Conservation (phyloP, 768 basidiomycete species). For the Xerocomellus amylosporus region DNA sequence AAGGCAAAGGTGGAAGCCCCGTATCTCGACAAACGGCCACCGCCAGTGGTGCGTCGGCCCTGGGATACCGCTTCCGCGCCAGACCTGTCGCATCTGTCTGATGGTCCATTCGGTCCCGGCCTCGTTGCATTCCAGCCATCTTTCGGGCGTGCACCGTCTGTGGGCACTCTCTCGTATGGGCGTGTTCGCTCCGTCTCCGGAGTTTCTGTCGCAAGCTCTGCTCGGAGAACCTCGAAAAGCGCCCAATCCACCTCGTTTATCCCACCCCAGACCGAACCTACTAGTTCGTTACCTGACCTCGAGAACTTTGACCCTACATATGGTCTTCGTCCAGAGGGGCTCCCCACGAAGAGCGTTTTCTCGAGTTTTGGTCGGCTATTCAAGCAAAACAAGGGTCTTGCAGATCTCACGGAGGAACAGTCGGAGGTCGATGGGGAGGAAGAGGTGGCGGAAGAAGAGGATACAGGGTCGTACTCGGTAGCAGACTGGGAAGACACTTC, state of each 20-base stretch:
- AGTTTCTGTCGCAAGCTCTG: constrained; percentile 36
- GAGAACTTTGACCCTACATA: constrained; percentile 97
- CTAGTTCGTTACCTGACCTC: constrained; percentile 40
- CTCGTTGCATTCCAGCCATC: constrained; percentile 21
- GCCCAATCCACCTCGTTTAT: constrained; percentile 18
- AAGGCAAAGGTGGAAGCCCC: constrained; percentile 93
- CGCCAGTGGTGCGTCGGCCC: constrained; percentile 31
- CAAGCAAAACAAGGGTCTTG: constrained; percentile 63
- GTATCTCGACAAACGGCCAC: constrained; percentile 61
- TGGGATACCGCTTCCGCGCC: constrained; percentile 44
- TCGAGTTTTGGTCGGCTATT: constrained; percentile 75
- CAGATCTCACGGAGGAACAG: constrained; percentile 73
- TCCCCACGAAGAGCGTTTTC: constrained; percentile 83
- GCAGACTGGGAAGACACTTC: constrained; percentile 68
- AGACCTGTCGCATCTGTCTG: constrained; percentile 32
- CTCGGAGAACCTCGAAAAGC: constrained; percentile 25
- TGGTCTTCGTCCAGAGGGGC: constrained; percentile 87
- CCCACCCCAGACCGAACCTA: constrained; percentile 24
- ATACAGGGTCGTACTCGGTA: constrained; percentile 51
- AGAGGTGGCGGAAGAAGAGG: constrained; percentile 32
- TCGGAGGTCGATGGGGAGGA: constrained; percentile 38
- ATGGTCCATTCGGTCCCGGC: constrained; percentile 13
- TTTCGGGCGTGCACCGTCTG: constrained; percentile 24
- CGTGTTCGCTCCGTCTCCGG: constrained; percentile 43
- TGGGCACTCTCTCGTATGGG: constrained; percentile 14